These are phyloP conservation scores for Pestalotiopsis sp. DNA, from an alignment of 2,329 filamentous ascomycete species.

Conservation along the genomic window DNA sequence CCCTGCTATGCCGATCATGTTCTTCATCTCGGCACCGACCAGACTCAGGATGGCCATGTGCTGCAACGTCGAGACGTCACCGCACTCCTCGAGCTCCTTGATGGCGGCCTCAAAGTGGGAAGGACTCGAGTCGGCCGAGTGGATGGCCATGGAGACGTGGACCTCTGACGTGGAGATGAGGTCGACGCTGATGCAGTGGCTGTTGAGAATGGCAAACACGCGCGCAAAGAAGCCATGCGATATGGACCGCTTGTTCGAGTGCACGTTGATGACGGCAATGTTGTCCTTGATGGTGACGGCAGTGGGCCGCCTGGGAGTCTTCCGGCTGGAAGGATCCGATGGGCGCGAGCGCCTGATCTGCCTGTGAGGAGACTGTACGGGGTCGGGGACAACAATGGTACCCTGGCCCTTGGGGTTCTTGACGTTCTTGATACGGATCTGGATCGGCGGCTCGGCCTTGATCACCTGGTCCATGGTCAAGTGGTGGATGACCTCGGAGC, in stretches of 20 bases:
- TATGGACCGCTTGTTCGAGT: slow-evolving; percentile 94
- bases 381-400: slow-evolving; percentile 82
- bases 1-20: slow-evolving; percentile 92
- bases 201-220: slow-evolving; percentile 90
- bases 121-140: slow-evolving; percentile 69
- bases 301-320: slow-evolving; percentile 74
- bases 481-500: slow-evolving; percentile 96
- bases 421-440: slow-evolving; percentile 89
- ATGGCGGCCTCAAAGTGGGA: slow-evolving; percentile 69
- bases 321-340: slow-evolving; percentile 48
- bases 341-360: slow-evolving; percentile 57
- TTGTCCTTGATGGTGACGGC: slow-evolving; percentile 97
- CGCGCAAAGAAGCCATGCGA: slow-evolving; percentile 95
- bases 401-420: slow-evolving; percentile 81
- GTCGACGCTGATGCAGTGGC: slow-evolving; percentile 86
- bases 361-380: slow-evolving; percentile 53
- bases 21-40: slow-evolving; percentile 95
- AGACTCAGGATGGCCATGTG: slow-evolving; percentile 96
- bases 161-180: slow-evolving; percentile 96
- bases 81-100: slow-evolving; percentile 75
- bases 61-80: slow-evolving; percentile 85
- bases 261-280: slow-evolving; percentile 96
- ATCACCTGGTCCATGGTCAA: slow-evolving; percentile 98
- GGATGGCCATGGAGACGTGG: slow-evolving; percentile 95
- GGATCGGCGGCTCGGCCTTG: slow-evolving; percentile 76